A percentile compares a stretch with the other conserved stretches of the same genome.
Evolutionary conservation across 1,284 basidiomycete genomes (phyloP).

Genomic region (Melampsora larici-populina): DNA sequence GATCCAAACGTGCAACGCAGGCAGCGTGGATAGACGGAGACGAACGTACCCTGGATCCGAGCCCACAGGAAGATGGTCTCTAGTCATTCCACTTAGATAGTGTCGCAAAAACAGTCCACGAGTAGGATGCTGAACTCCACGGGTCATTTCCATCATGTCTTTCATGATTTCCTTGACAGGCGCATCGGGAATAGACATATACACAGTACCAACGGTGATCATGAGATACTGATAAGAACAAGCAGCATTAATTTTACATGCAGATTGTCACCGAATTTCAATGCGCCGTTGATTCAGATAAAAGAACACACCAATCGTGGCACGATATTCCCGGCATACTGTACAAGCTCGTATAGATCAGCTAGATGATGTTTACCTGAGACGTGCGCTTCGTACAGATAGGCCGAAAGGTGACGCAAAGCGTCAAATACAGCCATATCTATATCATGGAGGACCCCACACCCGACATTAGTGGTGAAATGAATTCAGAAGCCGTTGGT

Average conservation of each 20-base stretch:
- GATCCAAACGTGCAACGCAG: conserved; percentile 41
- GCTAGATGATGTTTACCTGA: conserved; percentile 85
- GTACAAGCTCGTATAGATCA: conserved; percentile 93
- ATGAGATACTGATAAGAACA: conserved; percentile 72
- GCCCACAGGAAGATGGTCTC: conserved; percentile 87
- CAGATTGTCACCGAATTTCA: too few species aligned
- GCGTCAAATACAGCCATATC: conserved; percentile 97
- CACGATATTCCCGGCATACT: conserved; percentile 87
- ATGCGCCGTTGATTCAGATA: background rate
- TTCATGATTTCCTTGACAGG: conserved; percentile 98
- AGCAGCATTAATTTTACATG: background rate
- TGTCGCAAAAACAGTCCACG: conserved; percentile 87
- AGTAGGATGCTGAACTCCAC: conserved; percentile 88
- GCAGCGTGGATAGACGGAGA: background rate
- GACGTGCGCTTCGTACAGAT: conserved; percentile 86
- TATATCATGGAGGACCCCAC: conserved; percentile 51
- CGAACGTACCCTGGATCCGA: conserved; percentile 68
- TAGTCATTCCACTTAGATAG: conserved; percentile 89
- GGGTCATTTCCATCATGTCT: conserved; percentile 98
- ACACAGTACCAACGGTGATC: conserved; percentile 96
- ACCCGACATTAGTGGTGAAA: background rate
- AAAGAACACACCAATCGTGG: conserved; percentile 59
- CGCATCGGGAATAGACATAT: conserved; percentile 92
- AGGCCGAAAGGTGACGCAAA: conserved; percentile 72
- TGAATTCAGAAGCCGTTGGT: background rate